Percentiles rank a stretch among this genome's conserved stretches.
phyloP scores from a whole-genome alignment of 129 eudicot genomes.

The Flaveria brownii region DNA sequence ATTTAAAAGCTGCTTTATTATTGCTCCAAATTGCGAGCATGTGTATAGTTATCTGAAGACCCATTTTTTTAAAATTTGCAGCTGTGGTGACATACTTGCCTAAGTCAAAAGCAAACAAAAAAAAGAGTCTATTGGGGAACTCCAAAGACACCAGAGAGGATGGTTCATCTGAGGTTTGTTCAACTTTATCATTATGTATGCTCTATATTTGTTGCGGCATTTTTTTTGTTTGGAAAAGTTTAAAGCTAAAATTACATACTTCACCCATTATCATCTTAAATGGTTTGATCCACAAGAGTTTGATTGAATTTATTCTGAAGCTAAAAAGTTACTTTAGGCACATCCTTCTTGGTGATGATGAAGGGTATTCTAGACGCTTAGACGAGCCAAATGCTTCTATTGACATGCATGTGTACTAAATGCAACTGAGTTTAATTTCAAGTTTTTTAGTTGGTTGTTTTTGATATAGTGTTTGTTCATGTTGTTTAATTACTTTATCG shows the following conservation, averaged over 20 bases:
- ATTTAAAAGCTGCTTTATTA: not conserved
- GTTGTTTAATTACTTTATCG: not conserved
- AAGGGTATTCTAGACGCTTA: too few relatives aligned
- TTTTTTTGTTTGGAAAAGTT: not conserved
- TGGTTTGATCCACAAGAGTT: not conserved
- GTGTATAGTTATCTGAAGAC: slow-evolving; percentile 13
- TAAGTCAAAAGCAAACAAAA: slow-evolving; percentile 81
- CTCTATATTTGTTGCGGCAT: not conserved
- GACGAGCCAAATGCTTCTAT: too few relatives aligned
- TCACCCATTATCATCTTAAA: not conserved
- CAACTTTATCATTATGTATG: not conserved
- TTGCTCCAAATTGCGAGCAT: not conserved
- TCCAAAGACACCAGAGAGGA: slow-evolving; percentile 45
- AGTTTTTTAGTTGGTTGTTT: not conserved
- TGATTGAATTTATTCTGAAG: not conserved
- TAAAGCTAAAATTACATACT: not conserved
- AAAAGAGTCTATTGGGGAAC: slow-evolving; percentile 68
- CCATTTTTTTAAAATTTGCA: slow-evolving; percentile 24
- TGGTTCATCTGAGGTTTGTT: slow-evolving; percentile 57
- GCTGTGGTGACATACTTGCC: slow-evolving; percentile 82
- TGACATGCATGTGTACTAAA: too few relatives aligned
- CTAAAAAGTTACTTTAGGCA: too few relatives aligned
- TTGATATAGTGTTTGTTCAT: not conserved
- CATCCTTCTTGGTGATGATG: too few relatives aligned
- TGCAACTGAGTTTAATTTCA: not conserved